Conservation (phyloP, 306 rosid genomes). For the Rosa multiflora region DNA sequence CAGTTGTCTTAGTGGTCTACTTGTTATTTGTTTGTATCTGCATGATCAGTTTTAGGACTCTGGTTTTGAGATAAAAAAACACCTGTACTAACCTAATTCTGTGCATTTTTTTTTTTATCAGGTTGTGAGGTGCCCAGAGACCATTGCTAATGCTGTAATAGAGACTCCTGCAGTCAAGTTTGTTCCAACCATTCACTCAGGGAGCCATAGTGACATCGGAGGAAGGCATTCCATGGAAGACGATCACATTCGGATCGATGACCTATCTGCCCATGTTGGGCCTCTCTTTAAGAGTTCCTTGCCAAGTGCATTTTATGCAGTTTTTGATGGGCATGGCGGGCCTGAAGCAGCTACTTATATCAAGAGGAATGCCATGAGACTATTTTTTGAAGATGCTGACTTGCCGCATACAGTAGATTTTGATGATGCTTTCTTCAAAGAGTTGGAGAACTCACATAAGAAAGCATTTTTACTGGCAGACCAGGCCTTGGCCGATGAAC, state of each 20-base stretch:
- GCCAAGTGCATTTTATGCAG: slow-evolving; percentile 80
- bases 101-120: slow-evolving; percentile 29
- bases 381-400: slow-evolving; percentile 73
- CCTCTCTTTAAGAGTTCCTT: slow-evolving; percentile 45
- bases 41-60: not conserved
- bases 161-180: slow-evolving; percentile 47
- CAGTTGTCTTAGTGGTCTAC: not conserved
- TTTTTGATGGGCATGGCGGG: slow-evolving; percentile 97
- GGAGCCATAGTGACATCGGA: slow-evolving; percentile 76
- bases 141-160: slow-evolving; percentile 37
- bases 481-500: slow-evolving; percentile 70
- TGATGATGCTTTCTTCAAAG: slow-evolving; percentile 48
- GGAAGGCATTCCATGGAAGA: slow-evolving; percentile 77
- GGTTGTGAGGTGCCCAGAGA: slow-evolving; percentile 59
- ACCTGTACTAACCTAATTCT: not conserved
- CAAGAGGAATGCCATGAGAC: slow-evolving; percentile 70
- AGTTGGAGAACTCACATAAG: slow-evolving; percentile 70
- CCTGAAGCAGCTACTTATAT: slow-evolving; percentile 81
- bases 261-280: slow-evolving; percentile 66
- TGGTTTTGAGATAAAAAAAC: not conserved
- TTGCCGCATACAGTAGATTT: slow-evolving; percentile 53
- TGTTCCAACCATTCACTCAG: slow-evolving; percentile 71
- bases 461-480: slow-evolving; percentile 77
- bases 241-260: slow-evolving; percentile 77
- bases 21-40: not conserved